Conservation (phyloP, 2,329 filamentous ascomycete species). For the Fusarium secorum region DNA sequence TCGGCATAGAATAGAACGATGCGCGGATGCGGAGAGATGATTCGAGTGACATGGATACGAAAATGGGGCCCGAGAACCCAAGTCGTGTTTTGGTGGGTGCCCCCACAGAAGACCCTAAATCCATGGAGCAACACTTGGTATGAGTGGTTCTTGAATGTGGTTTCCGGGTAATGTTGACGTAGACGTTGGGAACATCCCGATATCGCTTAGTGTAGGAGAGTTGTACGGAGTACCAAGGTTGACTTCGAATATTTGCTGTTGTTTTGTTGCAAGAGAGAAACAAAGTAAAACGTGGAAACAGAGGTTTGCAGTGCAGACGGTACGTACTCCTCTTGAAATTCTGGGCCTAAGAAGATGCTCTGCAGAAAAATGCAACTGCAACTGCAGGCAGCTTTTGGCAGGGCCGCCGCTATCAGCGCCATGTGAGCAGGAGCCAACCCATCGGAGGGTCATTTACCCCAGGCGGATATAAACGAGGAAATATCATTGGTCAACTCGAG, state of each 20-base stretch:
- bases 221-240: background rate
- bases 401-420: constrained; percentile 26
- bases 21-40: constrained; percentile 19
- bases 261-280: background rate
- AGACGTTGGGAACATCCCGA: background rate
- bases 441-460: constrained; percentile 35
- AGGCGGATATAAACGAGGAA: constrained; percentile 17
- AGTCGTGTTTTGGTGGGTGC: constrained; percentile 10
- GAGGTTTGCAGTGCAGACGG: background rate
- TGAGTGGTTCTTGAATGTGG: constrained; percentile 1
- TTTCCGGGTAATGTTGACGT: constrained; percentile 12
- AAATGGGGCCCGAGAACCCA: constrained; percentile 11
- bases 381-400: background rate
- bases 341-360: constrained; percentile 19
- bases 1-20: constrained; percentile 17
- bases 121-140: constrained; percentile 4
- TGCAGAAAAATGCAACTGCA: constrained; percentile 4
- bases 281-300: background rate
- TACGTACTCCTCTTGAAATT: background rate
- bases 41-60: constrained; percentile 17
- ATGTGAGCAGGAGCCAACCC: constrained; percentile 20
- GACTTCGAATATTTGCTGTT: background rate
- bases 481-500: constrained; percentile 21
- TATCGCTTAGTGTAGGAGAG: background rate
- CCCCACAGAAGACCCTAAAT: constrained; percentile 28